These are phyloP conservation scores for Phlebiopsis gigantea DNA, from an alignment of 768 basidiomycete genomes.

Conservation along the genomic window DNA sequence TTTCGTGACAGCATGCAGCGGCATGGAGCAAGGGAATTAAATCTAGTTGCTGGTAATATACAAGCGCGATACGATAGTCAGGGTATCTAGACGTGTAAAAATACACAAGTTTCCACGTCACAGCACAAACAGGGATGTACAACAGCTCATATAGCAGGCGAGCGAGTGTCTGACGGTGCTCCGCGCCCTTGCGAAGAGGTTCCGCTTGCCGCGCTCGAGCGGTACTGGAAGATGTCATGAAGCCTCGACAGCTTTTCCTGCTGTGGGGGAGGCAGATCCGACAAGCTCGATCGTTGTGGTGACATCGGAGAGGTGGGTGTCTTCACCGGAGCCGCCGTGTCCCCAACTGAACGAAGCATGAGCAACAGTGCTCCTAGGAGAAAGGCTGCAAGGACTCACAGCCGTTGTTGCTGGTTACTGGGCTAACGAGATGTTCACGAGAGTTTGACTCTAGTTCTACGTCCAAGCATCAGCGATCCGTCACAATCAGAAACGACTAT, in stretches of 20 bases:
- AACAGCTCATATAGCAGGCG: not conserved
- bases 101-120: conserved; percentile 1
- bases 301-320: conserved; percentile 25
- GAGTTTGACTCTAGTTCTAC: conserved; percentile 62
- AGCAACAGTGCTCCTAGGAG: not conserved
- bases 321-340: conserved; percentile 11
- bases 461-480: not conserved
- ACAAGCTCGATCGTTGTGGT: conserved; percentile 25
- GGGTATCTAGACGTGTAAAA: conserved; percentile 5
- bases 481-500: not conserved
- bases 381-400: not conserved
- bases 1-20: no score
- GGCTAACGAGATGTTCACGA: conserved; percentile 28
- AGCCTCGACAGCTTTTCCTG: conserved; percentile 70
- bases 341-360: not conserved
- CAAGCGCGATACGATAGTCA: not conserved
- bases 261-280: conserved; percentile 25
- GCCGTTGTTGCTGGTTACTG: not conserved
- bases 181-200: conserved; percentile 29
- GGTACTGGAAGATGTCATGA: conserved; percentile 81
- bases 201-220: conserved; percentile 55
- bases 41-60: not conserved
- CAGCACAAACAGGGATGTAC: not conserved
- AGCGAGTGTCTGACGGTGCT: not conserved
- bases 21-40: not conserved